These are phyloP conservation scores for Passalora sequoiae DNA, from an alignment of 2,329 filamentous ascomycete species.

Conservation along the genomic window DNA sequence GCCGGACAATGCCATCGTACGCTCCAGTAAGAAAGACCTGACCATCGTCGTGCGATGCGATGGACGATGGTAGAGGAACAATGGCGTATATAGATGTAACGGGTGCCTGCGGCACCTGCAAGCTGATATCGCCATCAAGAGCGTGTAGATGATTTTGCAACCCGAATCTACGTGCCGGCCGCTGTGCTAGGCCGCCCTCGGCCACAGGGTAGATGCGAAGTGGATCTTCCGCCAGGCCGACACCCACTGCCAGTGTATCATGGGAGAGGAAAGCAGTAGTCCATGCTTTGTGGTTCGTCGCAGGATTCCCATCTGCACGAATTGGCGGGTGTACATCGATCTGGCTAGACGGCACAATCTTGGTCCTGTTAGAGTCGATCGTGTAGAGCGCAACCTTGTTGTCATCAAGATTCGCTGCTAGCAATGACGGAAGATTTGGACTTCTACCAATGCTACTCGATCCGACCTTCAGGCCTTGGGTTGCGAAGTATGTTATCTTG, in stretches of 20 bases:
- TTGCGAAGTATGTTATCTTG: slow-evolving; percentile 40
- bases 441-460: slow-evolving; percentile 35
- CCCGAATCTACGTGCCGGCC: slow-evolving; percentile 39
- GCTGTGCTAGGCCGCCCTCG: slow-evolving; percentile 38
- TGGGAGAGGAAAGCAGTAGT: slow-evolving; percentile 51
- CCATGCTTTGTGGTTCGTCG: slow-evolving; percentile 37
- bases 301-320: slow-evolving; percentile 16
- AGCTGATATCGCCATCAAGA: slow-evolving; percentile 11
- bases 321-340: slow-evolving; percentile 27
- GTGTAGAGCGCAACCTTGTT: slow-evolving; percentile 33
- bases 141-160: slow-evolving; percentile 29
- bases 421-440: slow-evolving; percentile 31
- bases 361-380: slow-evolving; percentile 22
- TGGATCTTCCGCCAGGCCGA: slow-evolving; percentile 41
- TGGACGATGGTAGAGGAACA: slow-evolving; percentile 36
- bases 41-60: slow-evolving; percentile 32
- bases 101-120: slow-evolving; percentile 27
- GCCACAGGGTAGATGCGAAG: slow-evolving; percentile 49
- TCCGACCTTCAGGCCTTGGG: slow-evolving; percentile 42
- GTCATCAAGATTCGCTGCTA: slow-evolving; percentile 51
- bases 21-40: slow-evolving; percentile 56
- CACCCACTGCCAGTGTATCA: slow-evolving; percentile 48
- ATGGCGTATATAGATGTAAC: slow-evolving; percentile 44
- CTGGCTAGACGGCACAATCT: slow-evolving; percentile 36
- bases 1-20: slow-evolving; percentile 53